phyloP scores from a whole-genome alignment of 768 basidiomycete species.

The Glaciozyma antarctica region DNA sequence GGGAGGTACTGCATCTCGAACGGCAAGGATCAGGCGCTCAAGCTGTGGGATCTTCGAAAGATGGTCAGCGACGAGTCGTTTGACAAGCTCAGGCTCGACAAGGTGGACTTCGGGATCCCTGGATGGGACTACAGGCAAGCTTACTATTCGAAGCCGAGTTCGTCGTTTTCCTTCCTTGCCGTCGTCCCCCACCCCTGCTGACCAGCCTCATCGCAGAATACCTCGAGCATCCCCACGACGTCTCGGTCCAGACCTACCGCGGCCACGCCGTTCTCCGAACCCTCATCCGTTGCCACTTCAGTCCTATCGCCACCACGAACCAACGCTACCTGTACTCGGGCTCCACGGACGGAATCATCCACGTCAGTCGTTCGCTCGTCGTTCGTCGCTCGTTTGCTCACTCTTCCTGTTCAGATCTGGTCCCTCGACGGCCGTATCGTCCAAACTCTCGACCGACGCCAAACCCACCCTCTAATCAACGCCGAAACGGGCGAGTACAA shows the following conservation, averaged over 20 bases:
- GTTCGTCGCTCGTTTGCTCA: neutral
- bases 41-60: constrained; percentile 29
- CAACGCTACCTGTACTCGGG: constrained; percentile 88
- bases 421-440: constrained; percentile 80
- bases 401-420: constrained; percentile 59
- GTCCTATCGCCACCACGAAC: constrained; percentile 83
- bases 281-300: constrained; percentile 92
- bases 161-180: neutral
- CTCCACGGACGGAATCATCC: constrained; percentile 71
- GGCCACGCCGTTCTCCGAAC: constrained; percentile 85
- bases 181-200: neutral
- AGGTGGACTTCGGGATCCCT: constrained; percentile 13
- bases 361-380: constrained; percentile 47
- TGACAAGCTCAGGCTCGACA: constrained; percentile 14
- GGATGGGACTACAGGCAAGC: constrained; percentile 7
- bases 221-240: constrained; percentile 26
- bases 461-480: constrained; percentile 55
- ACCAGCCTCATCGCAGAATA: neutral
- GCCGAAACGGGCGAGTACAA: constrained; percentile 34
- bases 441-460: constrained; percentile 70
- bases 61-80: constrained; percentile 22
- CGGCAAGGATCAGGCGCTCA: constrained; percentile 69
- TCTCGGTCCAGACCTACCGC: constrained; percentile 57
- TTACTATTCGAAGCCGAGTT: constrained; percentile 11
- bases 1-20: constrained; percentile 91